A percentile compares a stretch with the other conserved stretches of the same genome.
phyloP scores from a whole-genome alignment of 1,139 yeast species.

The Yamadazyma sp. region DNA sequence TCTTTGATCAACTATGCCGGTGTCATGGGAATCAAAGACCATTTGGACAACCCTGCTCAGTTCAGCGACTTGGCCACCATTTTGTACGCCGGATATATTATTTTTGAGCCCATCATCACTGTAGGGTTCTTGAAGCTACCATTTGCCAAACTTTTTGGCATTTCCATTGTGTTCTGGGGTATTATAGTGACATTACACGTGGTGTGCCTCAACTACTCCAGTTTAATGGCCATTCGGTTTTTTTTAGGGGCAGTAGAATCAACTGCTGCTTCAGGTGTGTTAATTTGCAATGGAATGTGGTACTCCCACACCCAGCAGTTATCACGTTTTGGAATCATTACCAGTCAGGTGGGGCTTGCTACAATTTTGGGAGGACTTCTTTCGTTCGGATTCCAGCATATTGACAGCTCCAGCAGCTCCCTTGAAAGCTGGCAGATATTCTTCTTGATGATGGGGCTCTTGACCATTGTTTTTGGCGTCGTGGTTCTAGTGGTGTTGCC shows the following conservation, averaged over 20 bases:
- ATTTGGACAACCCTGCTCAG: conserved; percentile 31
- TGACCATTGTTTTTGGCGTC: conserved; percentile 34
- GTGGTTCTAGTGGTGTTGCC: conserved; percentile 29
- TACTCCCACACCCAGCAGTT: conserved; percentile 40
- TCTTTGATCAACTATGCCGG: conserved; percentile 47
- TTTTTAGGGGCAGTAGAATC: conserved; percentile 43
- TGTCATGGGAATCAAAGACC: conserved; percentile 49
- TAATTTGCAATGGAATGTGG: conserved; percentile 43
- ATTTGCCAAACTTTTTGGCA: conserved; percentile 37
- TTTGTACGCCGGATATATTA: conserved; percentile 45
- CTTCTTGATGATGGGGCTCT: conserved; percentile 36
- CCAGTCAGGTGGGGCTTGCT: conserved; percentile 40
- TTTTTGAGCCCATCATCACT: conserved; percentile 46
- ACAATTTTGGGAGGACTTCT: conserved; percentile 42
- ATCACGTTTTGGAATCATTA: conserved; percentile 36
- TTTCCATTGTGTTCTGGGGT: conserved; percentile 43
- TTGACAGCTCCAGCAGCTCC: conserved; percentile 18
- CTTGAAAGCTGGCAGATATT: conserved; percentile 41
- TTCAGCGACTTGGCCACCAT: conserved; percentile 45
- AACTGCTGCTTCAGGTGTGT: conserved; percentile 46
- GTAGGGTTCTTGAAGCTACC: conserved; percentile 38
- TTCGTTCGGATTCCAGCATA: conserved; percentile 43
- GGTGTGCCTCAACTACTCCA: conserved; percentile 37
- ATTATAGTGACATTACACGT: conserved; percentile 34
- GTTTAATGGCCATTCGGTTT: conserved; percentile 42